Evolutionary conservation across 495 filamentous ascomycete genomes (phyloP).

Genomic region (Xylaria longipes): DNA sequence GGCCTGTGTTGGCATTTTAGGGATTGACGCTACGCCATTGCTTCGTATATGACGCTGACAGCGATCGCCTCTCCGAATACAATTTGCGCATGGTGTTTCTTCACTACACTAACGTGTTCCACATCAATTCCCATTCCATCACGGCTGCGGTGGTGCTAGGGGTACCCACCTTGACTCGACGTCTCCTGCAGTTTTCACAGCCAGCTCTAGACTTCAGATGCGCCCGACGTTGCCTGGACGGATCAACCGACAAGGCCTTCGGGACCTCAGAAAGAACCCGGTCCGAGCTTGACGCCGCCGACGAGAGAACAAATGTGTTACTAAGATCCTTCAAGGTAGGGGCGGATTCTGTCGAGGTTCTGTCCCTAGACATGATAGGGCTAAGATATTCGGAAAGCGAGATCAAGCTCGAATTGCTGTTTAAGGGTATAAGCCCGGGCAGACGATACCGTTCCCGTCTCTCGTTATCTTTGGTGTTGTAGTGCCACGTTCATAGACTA

Average conservation of each 20-base stretch:
- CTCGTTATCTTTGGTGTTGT: background rate
- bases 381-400: background rate
- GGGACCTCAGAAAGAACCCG: constrained; percentile 28
- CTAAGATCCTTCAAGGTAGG: constrained; percentile 26
- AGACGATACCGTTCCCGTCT: background rate
- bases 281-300: constrained; percentile 3
- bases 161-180: constrained; percentile 28
- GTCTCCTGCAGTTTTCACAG: constrained; percentile 34
- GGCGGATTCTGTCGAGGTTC: background rate
- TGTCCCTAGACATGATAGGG: background rate
- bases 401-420: background rate
- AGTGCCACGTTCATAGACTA: background rate
- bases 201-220: constrained; percentile 31
- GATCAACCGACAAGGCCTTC: constrained; percentile 22
- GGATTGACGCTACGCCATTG: background rate
- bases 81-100: constrained; percentile 23
- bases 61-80: constrained; percentile 14
- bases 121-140: background rate
- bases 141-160: background rate
- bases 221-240: constrained; percentile 25
- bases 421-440: background rate
- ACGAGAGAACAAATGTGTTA: constrained; percentile 33
- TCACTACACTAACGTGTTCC: constrained; percentile 15
- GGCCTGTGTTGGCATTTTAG: constrained; percentile 1
- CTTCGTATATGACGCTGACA: constrained; percentile 11